Evolutionary conservation across 306 rosid species (phyloP).

Genomic region (Corylus avellana): DNA sequence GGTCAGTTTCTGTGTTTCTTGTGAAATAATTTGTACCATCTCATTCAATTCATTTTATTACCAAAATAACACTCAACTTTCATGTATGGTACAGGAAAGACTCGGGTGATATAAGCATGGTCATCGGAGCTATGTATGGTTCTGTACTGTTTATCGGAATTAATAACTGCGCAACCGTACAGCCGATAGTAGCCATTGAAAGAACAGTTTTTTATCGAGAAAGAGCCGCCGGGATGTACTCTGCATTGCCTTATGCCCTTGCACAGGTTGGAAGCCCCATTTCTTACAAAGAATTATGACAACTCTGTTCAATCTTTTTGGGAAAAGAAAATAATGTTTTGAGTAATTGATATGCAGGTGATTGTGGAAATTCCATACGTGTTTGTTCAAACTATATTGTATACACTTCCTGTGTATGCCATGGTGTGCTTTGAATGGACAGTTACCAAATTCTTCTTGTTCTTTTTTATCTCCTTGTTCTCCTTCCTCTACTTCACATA

Average conservation of each 20-base stretch:
- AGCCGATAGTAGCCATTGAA: conserved; percentile 83
- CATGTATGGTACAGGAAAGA: conserved; percentile 40
- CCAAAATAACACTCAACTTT: neutral
- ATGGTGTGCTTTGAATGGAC: conserved; percentile 90
- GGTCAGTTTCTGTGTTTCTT: conserved; percentile 38
- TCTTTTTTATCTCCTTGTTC: conserved; percentile 79
- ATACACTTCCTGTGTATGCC: conserved; percentile 74
- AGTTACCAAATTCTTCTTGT: conserved; percentile 83
- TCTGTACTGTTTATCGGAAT: conserved; percentile 82
- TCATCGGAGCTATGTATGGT: conserved; percentile 92
- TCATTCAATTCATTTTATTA: too few species aligned
- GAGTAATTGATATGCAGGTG: conserved; percentile 50
- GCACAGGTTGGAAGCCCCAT: conserved; percentile 58
- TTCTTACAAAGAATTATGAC: too few species aligned
- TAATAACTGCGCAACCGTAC: conserved; percentile 85
- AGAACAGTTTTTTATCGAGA: conserved; percentile 91
- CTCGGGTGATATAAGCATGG: conserved; percentile 52
- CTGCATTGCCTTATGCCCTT: conserved; percentile 90
- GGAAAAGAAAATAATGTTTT: neutral
- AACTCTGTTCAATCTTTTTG: neutral
- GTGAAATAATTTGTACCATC: neutral
- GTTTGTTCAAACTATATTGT: conserved; percentile 64
- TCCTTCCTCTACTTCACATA: conserved; percentile 96
- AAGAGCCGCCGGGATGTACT: conserved; percentile 96
- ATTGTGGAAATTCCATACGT: conserved; percentile 76